A percentile compares a stretch with the other conserved stretches of the same genome.
phyloP scores from a whole-genome alignment of 73 alveolate genomes.

The Paramecium octaurelia region DNA sequence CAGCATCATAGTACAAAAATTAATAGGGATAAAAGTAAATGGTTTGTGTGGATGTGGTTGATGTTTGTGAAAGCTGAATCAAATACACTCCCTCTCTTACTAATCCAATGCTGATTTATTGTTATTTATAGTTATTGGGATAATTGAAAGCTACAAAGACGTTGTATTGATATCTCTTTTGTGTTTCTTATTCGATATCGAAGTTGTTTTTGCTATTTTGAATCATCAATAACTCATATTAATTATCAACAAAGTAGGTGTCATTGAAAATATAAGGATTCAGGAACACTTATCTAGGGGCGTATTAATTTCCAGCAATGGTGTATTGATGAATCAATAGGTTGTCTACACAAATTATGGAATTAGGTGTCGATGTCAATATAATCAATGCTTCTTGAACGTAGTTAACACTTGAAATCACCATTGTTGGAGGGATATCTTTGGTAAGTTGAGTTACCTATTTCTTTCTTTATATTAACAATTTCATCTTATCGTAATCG shows the following conservation, averaged over 20 bases:
- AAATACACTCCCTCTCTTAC: neutral
- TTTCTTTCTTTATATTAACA: neutral
- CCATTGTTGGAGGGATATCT: neutral
- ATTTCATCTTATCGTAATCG: neutral
- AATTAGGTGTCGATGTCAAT: neutral
- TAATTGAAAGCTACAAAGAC: neutral
- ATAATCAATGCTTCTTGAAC: neutral
- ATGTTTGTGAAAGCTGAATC: neutral
- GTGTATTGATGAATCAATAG: neutral
- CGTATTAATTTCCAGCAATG: neutral
- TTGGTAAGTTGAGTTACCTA: neutral
- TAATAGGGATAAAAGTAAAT: neutral
- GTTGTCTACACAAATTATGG: neutral
- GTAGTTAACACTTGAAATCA: neutral
- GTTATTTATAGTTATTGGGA: neutral
- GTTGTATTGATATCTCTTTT: neutral
- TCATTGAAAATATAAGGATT: neutral
- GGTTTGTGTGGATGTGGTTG: neutral
- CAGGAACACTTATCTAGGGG: neutral
- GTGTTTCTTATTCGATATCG: neutral
- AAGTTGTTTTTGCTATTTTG: neutral
- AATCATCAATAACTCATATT: neutral
- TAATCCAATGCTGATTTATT: neutral
- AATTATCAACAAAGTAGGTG: neutral
- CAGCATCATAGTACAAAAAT: neutral